Conservation (phyloP, 2,329 filamentous ascomycete species). For the Apiospora koreana region DNA sequence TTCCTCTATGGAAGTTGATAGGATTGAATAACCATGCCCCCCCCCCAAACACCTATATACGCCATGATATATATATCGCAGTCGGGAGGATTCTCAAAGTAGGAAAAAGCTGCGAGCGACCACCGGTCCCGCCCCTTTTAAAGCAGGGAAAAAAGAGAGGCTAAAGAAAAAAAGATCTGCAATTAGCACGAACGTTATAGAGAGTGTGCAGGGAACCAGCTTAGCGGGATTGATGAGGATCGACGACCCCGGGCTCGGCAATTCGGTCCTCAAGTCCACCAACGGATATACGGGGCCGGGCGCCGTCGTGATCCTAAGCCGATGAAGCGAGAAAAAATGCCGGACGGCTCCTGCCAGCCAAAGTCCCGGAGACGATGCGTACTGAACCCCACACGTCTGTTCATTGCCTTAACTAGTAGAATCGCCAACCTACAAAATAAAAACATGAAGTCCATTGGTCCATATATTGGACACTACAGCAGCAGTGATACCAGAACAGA, state of each 20-base stretch:
- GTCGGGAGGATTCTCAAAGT: not conserved
- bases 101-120: not conserved
- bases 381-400: not conserved
- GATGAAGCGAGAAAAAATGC: not conserved
- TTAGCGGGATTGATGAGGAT: not conserved
- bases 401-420: not conserved
- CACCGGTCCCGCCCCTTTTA: not conserved
- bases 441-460: not conserved
- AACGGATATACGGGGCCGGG: constrained; percentile 11
- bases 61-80: not conserved
- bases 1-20: too few relatives aligned
- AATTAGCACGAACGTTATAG: not conserved
- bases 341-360: not conserved
- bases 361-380: not conserved
- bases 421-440: not conserved
- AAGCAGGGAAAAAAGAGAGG: not conserved
- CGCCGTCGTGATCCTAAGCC: constrained; percentile 4
- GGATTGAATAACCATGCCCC: not conserved
- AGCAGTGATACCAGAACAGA: not conserved
- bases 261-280: constrained; percentile 9
- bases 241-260: not conserved
- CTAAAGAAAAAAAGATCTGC: not conserved
- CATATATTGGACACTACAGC: not conserved
- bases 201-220: not conserved
- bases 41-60: not conserved